These are phyloP conservation scores for Solanum hybrid DNA, from an alignment of 305 asterid species.

Conservation along the genomic window DNA sequence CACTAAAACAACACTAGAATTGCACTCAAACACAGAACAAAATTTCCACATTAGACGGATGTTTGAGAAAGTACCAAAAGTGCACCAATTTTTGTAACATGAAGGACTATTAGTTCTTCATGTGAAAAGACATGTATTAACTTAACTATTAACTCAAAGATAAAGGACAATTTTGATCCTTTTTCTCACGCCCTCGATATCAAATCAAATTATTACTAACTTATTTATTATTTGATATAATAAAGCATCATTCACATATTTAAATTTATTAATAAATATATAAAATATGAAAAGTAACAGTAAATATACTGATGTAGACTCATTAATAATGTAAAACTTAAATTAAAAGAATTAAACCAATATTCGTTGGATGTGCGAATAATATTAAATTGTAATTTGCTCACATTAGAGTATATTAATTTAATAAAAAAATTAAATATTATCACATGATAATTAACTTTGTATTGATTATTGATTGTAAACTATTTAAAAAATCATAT, in stretches of 20 bases:
- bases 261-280: too few species aligned
- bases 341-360: too few species aligned
- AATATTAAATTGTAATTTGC: too few species aligned
- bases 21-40: not conserved
- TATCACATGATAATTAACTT: not conserved
- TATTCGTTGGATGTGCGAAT: too few species aligned
- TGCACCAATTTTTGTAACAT: not conserved
- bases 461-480: not conserved
- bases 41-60: not conserved
- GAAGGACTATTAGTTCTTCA: not conserved
- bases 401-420: too few species aligned
- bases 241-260: not conserved
- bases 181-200: not conserved
- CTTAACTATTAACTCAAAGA: not conserved
- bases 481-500: too few species aligned
- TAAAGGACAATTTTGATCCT: not conserved
- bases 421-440: too few species aligned
- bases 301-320: too few species aligned
- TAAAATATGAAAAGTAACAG: too few species aligned
- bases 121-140: too few species aligned
- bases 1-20: not conserved
- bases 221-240: not conserved
- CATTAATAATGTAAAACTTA: too few species aligned
- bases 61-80: not conserved
- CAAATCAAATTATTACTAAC: not conserved